Percentiles rank a stretch among this genome's conserved stretches.
Evolutionary conservation across 2,329 filamentous ascomycete species (phyloP).

Genomic region (Colletotrichum acutatum): DNA sequence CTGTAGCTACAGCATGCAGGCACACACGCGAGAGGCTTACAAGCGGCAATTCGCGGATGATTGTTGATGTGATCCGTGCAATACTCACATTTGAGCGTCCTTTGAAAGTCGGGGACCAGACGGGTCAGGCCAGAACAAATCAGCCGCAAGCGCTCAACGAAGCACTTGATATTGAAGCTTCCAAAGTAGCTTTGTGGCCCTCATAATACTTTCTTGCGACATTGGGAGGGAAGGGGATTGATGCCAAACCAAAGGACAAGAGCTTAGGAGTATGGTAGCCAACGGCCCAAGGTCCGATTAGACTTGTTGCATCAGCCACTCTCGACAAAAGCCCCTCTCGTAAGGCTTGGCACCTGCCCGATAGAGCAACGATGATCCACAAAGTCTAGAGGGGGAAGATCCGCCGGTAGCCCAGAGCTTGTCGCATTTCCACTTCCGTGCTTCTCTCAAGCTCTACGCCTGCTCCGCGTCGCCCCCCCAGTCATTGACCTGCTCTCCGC

Average conservation of each 20-base stretch:
- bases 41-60: not conserved
- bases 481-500: constrained; percentile 11
- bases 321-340: constrained; percentile 12
- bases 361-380: constrained; percentile 31
- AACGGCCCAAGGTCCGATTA: not conserved
- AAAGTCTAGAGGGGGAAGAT: not conserved
- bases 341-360: constrained; percentile 34
- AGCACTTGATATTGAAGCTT: not conserved
- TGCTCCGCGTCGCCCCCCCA: constrained; percentile 6
- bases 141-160: not conserved
- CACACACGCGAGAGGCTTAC: not conserved
- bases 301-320: constrained; percentile 18
- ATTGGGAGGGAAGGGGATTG: not conserved
- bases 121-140: not conserved
- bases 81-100: not conserved
- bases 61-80: not conserved
- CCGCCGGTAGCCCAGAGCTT: constrained; percentile 9
- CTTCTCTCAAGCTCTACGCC: not conserved
- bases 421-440: not conserved
- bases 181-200: constrained; percentile 3
- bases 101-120: not conserved
- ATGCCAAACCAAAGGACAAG: too few relatives aligned
- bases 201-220: not conserved
- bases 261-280: not conserved
- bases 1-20: constrained; percentile 5